phyloP scores from a whole-genome alignment of 176 grass and related monocot genomes.

The Pontederia paniculata region DNA sequence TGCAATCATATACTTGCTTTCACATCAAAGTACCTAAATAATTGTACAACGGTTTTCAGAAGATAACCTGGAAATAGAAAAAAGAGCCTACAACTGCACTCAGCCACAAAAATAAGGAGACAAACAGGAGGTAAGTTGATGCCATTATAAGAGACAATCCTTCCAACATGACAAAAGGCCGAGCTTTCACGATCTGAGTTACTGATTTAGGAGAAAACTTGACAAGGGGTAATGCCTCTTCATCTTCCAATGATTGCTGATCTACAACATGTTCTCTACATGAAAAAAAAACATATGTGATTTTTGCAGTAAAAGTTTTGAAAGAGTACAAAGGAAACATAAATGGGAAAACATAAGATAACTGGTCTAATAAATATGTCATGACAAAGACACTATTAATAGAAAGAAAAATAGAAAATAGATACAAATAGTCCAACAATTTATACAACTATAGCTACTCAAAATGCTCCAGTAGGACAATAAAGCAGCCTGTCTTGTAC shows the following conservation, averaged over 20 bases:
- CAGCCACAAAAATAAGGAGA: conserved; percentile 71
- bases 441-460: too few species aligned
- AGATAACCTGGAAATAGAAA: conserved; percentile 82
- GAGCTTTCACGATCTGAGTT: conserved; percentile 30
- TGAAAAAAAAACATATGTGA: conserved; percentile 13
- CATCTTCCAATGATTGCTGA: conserved; percentile 20
- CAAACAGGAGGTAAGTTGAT: conserved; percentile 62
- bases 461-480: too few species aligned
- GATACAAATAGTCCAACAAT: too few species aligned
- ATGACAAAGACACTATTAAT: too few species aligned
- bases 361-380: too few species aligned
- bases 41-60: conserved; percentile 13
- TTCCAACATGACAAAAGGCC: conserved; percentile 67
- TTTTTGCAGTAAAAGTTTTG: background rate
- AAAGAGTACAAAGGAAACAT: background rate
- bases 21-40: too few species aligned
- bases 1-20: too few species aligned
- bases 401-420: too few species aligned
- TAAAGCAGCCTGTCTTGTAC: too few species aligned
- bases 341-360: background rate
- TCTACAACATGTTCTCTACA: conserved; percentile 23
- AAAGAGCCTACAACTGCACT: conserved; percentile 77
- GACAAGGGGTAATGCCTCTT: conserved; percentile 59
- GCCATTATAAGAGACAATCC: conserved; percentile 69
- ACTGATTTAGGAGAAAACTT: conserved; percentile 35